These are phyloP conservation scores for Emericellopsis terricola DNA, from an alignment of 495 filamentous ascomycete species.

Conservation along the genomic window DNA sequence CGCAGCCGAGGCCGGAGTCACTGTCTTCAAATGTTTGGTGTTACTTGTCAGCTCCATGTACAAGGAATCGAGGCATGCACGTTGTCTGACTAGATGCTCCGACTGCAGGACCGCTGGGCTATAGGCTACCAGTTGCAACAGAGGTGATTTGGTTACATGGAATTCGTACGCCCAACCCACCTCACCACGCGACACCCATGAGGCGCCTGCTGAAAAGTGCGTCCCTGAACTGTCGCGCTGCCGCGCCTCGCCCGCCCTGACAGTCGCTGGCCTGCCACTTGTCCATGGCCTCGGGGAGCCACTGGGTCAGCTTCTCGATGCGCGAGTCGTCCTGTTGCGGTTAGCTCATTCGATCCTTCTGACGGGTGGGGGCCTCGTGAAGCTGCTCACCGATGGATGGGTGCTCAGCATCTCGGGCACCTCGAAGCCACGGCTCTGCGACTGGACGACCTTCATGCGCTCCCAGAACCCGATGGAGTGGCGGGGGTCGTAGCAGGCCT, in stretches of 20 bases:
- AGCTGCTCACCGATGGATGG: conserved; percentile 61
- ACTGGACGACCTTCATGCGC: conserved; percentile 38
- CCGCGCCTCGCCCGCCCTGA: conserved; percentile 11
- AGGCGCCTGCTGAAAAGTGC: conserved; percentile 9
- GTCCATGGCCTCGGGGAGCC: conserved; percentile 39
- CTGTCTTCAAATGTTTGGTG: no score
- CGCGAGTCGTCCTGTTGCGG: conserved; percentile 40
- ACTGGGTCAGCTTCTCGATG: conserved; percentile 50
- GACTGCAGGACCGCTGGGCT: no score
- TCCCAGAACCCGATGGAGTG: conserved; percentile 60
- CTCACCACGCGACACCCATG: no score
- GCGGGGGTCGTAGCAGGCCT: conserved; percentile 49
- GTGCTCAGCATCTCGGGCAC: conserved; percentile 71
- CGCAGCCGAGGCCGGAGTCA: no score
- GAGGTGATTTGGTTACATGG: no score
- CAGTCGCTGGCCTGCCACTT: conserved; percentile 36
- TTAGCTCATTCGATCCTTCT: conserved; percentile 1
- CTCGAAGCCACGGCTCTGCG: conserved; percentile 22
- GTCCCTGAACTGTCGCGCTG: conserved; percentile 18
- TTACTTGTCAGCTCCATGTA: no score
- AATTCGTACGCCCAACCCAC: no score
- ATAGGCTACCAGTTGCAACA: no score
- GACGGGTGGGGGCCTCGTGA: not conserved
- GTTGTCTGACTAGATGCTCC: no score
- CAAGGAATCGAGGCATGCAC: no score